Percentiles rank a stretch among this genome's conserved stretches.
These are phyloP conservation scores for Albatrellus ellisii DNA, from an alignment of 768 basidiomycete genomes.

Conservation along the genomic window DNA sequence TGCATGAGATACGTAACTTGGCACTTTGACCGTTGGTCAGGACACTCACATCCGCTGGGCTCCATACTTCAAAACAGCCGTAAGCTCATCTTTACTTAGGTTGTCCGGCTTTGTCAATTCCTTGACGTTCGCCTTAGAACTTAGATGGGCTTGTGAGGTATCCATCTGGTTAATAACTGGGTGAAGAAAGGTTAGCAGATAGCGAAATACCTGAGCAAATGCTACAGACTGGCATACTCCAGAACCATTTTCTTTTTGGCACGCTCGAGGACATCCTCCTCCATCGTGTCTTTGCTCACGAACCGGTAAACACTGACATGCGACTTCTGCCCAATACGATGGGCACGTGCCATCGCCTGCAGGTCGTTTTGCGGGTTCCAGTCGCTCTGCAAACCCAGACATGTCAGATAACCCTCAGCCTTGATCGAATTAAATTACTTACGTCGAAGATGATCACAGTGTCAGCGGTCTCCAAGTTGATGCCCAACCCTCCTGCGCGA, in stretches of 20 bases:
- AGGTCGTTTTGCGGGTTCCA: conserved; percentile 99
- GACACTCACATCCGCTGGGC: conserved; percentile 84
- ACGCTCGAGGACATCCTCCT: conserved; percentile 95
- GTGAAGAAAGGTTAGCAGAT: conserved; percentile 2
- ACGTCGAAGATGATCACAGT: conserved; percentile 99
- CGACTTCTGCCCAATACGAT: conserved; percentile 97
- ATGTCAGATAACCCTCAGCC: conserved; percentile 6
- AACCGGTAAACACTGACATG: conserved; percentile 98
- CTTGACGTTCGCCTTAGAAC: conserved; percentile 58
- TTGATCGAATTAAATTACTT: conserved; percentile 23
- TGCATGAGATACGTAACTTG: conserved; percentile 6
- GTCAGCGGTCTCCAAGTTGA: conserved; percentile 97
- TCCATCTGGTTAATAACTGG: conserved; percentile 99
- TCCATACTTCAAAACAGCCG: conserved; percentile 96
- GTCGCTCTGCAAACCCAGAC: conserved; percentile 53
- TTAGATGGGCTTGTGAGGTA: conserved; percentile 92
- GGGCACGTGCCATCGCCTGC: conserved; percentile 98
- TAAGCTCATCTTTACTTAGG: conserved; percentile 91
- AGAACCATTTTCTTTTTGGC: conserved; percentile 99
- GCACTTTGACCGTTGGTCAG: conserved; percentile 5
- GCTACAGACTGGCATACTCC: conserved; percentile 89
- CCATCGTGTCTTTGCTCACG: conserved; percentile 98
- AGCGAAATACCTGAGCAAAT: conserved; percentile 2
- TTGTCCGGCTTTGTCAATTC: conserved; percentile 68
- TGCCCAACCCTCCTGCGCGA: conserved; percentile 92